Conservation (phyloP, 2,329 filamentous ascomycete genomes). For the Pseudonectria foliicola region DNA sequence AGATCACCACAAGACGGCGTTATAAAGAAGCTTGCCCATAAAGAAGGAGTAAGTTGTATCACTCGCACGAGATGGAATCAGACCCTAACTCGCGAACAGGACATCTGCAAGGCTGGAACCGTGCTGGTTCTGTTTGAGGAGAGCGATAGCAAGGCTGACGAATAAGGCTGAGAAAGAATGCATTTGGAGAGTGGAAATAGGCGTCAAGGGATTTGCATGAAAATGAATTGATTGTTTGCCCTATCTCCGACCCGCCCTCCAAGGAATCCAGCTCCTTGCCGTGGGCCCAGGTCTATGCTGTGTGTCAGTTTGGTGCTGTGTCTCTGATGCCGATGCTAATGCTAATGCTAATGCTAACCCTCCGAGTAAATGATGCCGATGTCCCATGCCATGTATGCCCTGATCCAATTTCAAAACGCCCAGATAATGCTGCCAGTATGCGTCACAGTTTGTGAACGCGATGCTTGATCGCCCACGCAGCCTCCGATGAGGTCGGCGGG, state of each 20-base stretch:
- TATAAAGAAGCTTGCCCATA: conserved; percentile 66
- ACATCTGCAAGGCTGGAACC: conserved; percentile 72
- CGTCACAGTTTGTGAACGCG: too few species aligned
- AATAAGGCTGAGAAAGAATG: conserved; percentile 11
- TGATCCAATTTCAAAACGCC: too few species aligned
- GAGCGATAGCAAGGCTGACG: conserved; percentile 23
- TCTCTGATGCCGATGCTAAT: too few species aligned
- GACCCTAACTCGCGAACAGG: conserved; percentile 36
- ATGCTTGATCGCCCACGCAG: too few species aligned
- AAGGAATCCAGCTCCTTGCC: too few species aligned
- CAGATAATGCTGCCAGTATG: too few species aligned
- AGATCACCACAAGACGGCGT: conserved; percentile 66
- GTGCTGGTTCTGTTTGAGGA: conserved; percentile 68
- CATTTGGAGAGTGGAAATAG: conserved; percentile 6
- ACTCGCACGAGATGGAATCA: not conserved
- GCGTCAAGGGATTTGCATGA: conserved; percentile 8
- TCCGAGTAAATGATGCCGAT: too few species aligned
- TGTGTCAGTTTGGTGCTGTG: too few species aligned
- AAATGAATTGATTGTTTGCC: conserved; percentile 1
- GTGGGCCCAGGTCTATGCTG: too few species aligned
- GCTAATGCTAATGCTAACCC: too few species aligned
- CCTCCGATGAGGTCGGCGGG: not conserved
- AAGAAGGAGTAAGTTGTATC: conserved; percentile 56
- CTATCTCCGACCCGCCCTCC: not conserved
- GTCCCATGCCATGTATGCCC: too few species aligned